Percentiles rank a stretch among this genome's conserved stretches.
phyloP scores from a whole-genome alignment of 2,329 filamentous ascomycete species.

The Aspergillus fijiensis region DNA sequence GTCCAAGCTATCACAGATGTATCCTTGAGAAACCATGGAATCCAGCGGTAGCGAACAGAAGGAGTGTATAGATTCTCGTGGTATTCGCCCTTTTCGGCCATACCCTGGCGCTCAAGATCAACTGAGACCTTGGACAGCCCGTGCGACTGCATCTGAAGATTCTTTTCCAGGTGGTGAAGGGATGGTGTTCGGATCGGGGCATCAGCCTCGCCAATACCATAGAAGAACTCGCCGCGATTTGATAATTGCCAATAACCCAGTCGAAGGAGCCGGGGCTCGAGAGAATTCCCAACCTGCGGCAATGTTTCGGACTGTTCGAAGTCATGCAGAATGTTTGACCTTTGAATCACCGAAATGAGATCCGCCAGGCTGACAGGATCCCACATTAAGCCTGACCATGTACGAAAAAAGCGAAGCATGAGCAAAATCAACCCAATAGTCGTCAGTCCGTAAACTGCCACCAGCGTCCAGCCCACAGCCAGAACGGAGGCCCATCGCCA shows the following conservation, averaged over 20 bases:
- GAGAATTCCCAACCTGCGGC: conserved; percentile 44
- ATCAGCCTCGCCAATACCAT: conserved; percentile 70
- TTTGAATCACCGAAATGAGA: conserved; percentile 71
- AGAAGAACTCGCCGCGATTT: conserved; percentile 68
- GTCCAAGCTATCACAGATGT: conserved; percentile 65
- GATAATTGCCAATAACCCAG: conserved; percentile 85
- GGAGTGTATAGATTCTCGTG: conserved; percentile 54
- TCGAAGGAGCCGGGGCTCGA: conserved; percentile 62
- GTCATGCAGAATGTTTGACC: conserved; percentile 73
- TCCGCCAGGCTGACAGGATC: conserved; percentile 81
- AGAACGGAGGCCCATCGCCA: conserved; percentile 83
- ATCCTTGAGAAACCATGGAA: conserved; percentile 74
- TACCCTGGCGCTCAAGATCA: conserved; percentile 41
- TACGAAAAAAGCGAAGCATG: conserved; percentile 63
- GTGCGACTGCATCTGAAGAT: conserved; percentile 29
- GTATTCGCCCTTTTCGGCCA: conserved; percentile 43
- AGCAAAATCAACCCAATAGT: conserved; percentile 59
- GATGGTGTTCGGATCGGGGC: conserved; percentile 48
- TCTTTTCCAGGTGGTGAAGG: conserved; percentile 33
- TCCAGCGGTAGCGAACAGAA: conserved; percentile 62
- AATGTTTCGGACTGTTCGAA: conserved; percentile 70
- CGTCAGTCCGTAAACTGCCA: conserved; percentile 70
- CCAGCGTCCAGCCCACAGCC: conserved; percentile 73
- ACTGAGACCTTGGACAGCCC: conserved; percentile 36
- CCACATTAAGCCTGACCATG: conserved; percentile 77